Conservation (phyloP, 2,329 filamentous ascomycete species). For the Epichloe glyceriae region DNA sequence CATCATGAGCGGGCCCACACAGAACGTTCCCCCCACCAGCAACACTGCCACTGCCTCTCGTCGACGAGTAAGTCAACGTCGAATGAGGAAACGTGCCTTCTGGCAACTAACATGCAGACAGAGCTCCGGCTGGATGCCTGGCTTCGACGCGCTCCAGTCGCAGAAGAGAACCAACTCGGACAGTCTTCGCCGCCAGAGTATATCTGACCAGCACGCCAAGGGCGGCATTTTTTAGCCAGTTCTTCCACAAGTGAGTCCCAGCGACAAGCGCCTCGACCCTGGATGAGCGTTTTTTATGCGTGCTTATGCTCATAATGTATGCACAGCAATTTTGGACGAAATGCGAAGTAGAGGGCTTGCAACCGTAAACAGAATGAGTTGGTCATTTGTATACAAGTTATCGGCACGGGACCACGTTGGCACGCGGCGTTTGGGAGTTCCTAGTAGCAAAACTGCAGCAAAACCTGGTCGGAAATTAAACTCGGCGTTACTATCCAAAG, state of each 20-base stretch:
- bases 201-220: slow-evolving; percentile 38
- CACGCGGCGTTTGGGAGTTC: not conserved
- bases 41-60: slow-evolving; percentile 10
- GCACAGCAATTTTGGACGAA: slow-evolving; percentile 21
- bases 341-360: slow-evolving; percentile 11
- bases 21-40: slow-evolving; percentile 9
- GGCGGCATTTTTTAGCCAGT: slow-evolving; percentile 36
- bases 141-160: slow-evolving; percentile 37
- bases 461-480: not conserved
- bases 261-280: not conserved
- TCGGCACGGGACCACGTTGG: not conserved
- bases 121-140: slow-evolving; percentile 33
- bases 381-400: not conserved
- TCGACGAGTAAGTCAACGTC: slow-evolving; percentile 14
- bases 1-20: slow-evolving; percentile 19
- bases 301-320: not conserved
- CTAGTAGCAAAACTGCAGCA: not conserved
- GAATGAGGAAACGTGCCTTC: too few relatives aligned
- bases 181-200: slow-evolving; percentile 37
- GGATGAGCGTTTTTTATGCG: too few relatives aligned
- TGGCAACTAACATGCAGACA: slow-evolving; percentile 7
- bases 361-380: not conserved
- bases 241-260: slow-evolving; percentile 42
- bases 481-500: too few relatives aligned
- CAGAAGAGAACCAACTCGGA: slow-evolving; percentile 37